Conservation (phyloP, 129 eudicot species). For the Flaveria ramosissima region DNA sequence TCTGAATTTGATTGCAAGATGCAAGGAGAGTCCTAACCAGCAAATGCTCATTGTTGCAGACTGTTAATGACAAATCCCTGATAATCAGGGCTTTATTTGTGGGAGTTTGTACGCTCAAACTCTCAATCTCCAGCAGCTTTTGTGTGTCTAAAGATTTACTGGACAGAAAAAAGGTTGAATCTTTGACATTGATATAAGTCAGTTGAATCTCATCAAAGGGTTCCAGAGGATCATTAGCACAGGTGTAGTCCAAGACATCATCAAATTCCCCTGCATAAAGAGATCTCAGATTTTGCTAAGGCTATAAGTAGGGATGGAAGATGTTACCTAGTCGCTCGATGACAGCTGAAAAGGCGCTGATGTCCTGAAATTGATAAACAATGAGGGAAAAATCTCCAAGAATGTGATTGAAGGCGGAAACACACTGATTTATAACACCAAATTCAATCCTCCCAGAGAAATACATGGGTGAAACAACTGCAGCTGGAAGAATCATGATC, state of each 20-base stretch:
- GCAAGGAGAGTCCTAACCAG: conserved; percentile 50
- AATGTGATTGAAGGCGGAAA: conserved; percentile 93
- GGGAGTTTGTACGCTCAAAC: conserved; percentile 73
- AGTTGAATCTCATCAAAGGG: conserved; percentile 52
- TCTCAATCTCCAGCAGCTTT: conserved; percentile 56
- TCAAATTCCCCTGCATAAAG: conserved; percentile 84
- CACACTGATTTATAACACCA: conserved; percentile 95
- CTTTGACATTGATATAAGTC: conserved; percentile 38
- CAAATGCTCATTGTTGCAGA: conserved; percentile 64
- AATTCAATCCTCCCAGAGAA: conserved; percentile 96
- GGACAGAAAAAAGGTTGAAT: conserved; percentile 27
- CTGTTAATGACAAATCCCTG: conserved; percentile 69
- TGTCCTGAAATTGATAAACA: conserved; percentile 86
- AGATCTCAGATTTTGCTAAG: conserved; percentile 4
- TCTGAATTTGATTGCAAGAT: background rate
- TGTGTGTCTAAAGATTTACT: conserved; percentile 39
- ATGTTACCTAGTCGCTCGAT: conserved; percentile 86
- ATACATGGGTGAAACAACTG: conserved; percentile 97
- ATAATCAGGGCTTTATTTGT: conserved; percentile 57
- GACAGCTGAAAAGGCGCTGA: conserved; percentile 98
- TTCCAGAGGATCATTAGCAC: conserved; percentile 41
- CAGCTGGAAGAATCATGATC: conserved; percentile 95
- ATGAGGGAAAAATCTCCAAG: conserved; percentile 96
- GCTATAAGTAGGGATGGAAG: conserved; percentile 16
- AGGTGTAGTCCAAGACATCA: conserved; percentile 71